Evolutionary conservation across 345 rosid species (phyloP).

Genomic region (Fremontodendron californicum): DNA sequence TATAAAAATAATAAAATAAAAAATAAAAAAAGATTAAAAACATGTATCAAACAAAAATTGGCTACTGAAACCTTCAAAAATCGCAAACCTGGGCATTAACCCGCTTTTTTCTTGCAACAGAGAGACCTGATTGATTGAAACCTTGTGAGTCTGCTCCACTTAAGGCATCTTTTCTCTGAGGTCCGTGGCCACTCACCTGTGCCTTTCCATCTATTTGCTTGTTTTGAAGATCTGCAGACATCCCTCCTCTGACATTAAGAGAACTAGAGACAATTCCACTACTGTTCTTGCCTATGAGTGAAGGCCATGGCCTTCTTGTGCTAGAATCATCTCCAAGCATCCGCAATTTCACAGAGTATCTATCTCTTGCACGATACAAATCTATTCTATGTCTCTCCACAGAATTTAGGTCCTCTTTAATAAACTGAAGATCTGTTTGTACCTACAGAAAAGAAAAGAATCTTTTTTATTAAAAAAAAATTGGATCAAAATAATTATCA

Average conservation of each 20-base stretch:
- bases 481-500: not conserved
- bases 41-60: not conserved
- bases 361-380: conserved; percentile 71
- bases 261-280: conserved; percentile 53
- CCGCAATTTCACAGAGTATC: conserved; percentile 66
- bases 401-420: conserved; percentile 83
- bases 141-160: conserved; percentile 66
- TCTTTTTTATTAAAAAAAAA: not conserved
- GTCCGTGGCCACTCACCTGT: conserved; percentile 61
- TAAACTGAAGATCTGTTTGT: conserved; percentile 76
- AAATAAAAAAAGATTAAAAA: too few species aligned
- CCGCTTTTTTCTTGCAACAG: conserved; percentile 78
- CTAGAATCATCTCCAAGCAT: conserved; percentile 81
- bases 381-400: conserved; percentile 89
- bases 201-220: conserved; percentile 66
- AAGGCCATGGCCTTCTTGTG: conserved; percentile 57
- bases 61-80: conserved; percentile 5
- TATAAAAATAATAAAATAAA: too few species aligned
- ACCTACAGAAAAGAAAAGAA: conserved; percentile 39
- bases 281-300: conserved; percentile 47
- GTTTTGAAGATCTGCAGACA: conserved; percentile 45
- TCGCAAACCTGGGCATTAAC: conserved; percentile 80
- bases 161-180: conserved; percentile 62
- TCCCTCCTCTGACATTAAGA: conserved; percentile 54
- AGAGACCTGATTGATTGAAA: conserved; percentile 60